Percentiles rank a stretch among this genome's conserved stretches.
Conservation (phyloP, 2,329 filamentous ascomycete genomes). For the Cladophialophora yegresii region DNA sequence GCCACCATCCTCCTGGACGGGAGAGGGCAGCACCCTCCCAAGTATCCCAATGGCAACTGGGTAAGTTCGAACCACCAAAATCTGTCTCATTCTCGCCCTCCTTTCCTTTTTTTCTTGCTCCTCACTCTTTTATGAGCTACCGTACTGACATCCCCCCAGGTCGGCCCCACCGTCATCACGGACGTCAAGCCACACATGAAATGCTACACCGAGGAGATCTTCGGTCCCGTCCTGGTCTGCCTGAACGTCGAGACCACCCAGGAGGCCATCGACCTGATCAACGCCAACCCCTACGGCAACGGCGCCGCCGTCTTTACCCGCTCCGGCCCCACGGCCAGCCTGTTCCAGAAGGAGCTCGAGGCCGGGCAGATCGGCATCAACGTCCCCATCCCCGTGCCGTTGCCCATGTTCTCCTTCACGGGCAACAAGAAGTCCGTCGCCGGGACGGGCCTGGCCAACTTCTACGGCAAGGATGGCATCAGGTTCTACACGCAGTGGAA, state of each 20-base stretch:
- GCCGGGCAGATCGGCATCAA: constrained; percentile 69
- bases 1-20: constrained; percentile 66
- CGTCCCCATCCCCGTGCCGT: constrained; percentile 64
- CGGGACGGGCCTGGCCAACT: constrained; percentile 87
- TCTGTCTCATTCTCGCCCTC: background rate
- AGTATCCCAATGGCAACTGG: constrained; percentile 68
- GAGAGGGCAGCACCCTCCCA: constrained; percentile 61
- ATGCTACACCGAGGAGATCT: constrained; percentile 68
- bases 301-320: constrained; percentile 63
- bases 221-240: constrained; percentile 66
- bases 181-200: constrained; percentile 66
- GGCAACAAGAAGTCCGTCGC: constrained; percentile 87
- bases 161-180: constrained; percentile 66
- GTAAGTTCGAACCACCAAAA: constrained; percentile 45
- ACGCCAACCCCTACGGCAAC: constrained; percentile 68
- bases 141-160: constrained; percentile 41
- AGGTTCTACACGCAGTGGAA: constrained; percentile 97
- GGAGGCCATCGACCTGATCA: constrained; percentile 65
- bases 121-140: background rate
- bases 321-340: constrained; percentile 61
- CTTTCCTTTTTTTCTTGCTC: background rate
- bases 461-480: constrained; percentile 90
- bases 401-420: constrained; percentile 66
- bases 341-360: constrained; percentile 67
- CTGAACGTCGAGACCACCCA: constrained; percentile 62